Conservation (phyloP, 208 protist genomes). For the Phytomonas sp. region DNA sequence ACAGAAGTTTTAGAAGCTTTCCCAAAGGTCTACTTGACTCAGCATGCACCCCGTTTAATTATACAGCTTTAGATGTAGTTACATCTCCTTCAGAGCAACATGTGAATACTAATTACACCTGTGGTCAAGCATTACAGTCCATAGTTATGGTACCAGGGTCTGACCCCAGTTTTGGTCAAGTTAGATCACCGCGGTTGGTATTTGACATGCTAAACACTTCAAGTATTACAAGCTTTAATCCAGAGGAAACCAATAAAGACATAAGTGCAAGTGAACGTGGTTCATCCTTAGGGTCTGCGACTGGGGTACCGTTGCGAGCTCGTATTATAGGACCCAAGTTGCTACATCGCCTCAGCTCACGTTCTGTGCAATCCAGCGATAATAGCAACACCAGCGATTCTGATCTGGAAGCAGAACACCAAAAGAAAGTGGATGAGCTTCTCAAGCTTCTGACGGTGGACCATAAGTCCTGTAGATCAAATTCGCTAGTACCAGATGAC, state of each 20-base stretch:
- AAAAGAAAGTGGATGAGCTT: slow-evolving; percentile 14
- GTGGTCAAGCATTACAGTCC: neutral
- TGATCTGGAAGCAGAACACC: slow-evolving; percentile 5
- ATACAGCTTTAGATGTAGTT: neutral
- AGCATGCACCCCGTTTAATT: neutral
- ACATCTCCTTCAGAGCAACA: neutral
- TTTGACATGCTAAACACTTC: neutral
- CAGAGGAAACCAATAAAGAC: neutral
- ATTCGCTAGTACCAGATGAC: neutral
- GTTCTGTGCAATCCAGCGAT: neutral
- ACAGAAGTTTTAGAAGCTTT: slow-evolving; percentile 1
- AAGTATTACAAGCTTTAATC: slow-evolving; percentile 1
- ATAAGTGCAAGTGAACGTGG: neutral
- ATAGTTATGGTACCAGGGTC: slow-evolving; percentile 1
- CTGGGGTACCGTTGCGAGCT: neutral
- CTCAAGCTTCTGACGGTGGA: slow-evolving; percentile 6
- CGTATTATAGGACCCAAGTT: neutral
- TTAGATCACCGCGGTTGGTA: neutral
- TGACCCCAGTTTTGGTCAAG: neutral
- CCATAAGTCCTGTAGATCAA: slow-evolving; percentile 4
- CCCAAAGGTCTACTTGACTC: neutral
- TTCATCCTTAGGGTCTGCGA: neutral
- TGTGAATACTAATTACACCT: neutral
- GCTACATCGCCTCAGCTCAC: neutral
- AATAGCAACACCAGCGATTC: neutral